Base-by-base conservation (phyloP, 1,284 basidiomycete species). In the Mycosarcoma mackinlayi region DNA sequence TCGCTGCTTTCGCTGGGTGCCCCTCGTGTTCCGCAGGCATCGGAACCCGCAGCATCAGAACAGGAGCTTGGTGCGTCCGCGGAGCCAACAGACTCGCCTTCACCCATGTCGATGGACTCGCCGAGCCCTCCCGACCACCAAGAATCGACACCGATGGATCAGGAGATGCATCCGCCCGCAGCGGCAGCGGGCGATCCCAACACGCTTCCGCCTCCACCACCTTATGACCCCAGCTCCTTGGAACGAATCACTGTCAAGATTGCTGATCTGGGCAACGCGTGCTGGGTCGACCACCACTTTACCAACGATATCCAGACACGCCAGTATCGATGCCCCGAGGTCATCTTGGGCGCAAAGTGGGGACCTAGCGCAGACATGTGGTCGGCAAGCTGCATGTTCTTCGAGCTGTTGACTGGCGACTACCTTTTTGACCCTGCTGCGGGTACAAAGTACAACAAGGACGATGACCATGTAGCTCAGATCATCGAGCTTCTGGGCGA, bases 211-310 rank as follows among this genome's bases (percentile, higher is more conserved):
- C 86, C 86, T n/a, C 86, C 86, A 2, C 84, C 85, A 66, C 85
- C 86, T 0, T 87, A 88, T 75, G 86, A 88, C 73, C 87, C 87
- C 0, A 84, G 84, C 46, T 85, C 84, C 49, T 79, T 88, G 33
- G 94, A 97, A 83, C 89, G 90, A 80, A 96, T 98, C 72, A 98
- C 94, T 4, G 96, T 98, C 69, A 98, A 98, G 87, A 98, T 98
- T 82, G 95, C 95, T 30, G 96, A 98, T 86, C 85, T 98, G 53
- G 95, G 94, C 19, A 96, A 97, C 83, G 92, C 92, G 21, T 92
- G 92, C 23, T 94, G 92, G 92, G 88, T 88, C 24, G 91, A 94
- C 78, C 91, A 94, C 64, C 93, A 95, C 80, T 94, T 94, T 69
- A 95, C 93, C 42, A 92, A 95, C 83, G 93, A 94, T 78, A 95